Percentiles rank a stretch among this genome's conserved stretches.
Conservation (phyloP, 2,329 filamentous ascomycete genomes). For the Cladosporium sp. region DNA sequence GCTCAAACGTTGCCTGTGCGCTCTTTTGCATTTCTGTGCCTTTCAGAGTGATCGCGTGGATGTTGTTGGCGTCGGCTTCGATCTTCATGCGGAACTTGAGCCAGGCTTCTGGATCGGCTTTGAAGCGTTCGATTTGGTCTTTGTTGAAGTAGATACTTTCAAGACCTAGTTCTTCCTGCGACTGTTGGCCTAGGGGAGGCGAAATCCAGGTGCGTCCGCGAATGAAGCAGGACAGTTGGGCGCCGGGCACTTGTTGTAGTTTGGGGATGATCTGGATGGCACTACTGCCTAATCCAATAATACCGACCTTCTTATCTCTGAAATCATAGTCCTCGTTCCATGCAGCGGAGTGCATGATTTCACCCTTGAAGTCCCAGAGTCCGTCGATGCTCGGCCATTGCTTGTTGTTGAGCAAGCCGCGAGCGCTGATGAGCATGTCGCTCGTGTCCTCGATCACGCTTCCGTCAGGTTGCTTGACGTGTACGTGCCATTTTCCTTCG, state of each 20-base stretch:
- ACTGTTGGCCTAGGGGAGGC: conserved; percentile 45
- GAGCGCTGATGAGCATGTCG: conserved; percentile 47
- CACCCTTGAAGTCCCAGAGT: conserved; percentile 48
- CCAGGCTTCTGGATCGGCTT: conserved; percentile 56
- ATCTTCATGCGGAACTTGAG: conserved; percentile 41
- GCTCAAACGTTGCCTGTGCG: conserved; percentile 35
- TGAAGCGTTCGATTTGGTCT: conserved; percentile 46
- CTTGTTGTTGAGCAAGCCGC: conserved; percentile 50
- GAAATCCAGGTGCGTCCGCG: conserved; percentile 64
- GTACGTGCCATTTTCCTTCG: conserved; percentile 35
- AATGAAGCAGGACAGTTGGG: conserved; percentile 58
- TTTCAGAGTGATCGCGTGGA: conserved; percentile 37
- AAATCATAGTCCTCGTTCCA: conserved; percentile 46
- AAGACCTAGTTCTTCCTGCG: conserved; percentile 32
- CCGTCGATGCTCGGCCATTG: conserved; percentile 52
- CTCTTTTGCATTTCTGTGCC: conserved; percentile 36
- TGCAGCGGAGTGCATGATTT: conserved; percentile 52
- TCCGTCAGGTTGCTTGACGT: conserved; percentile 30
- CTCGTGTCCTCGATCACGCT: conserved; percentile 33
- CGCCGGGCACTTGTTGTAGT: conserved; percentile 31
- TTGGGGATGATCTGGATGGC: conserved; percentile 40
- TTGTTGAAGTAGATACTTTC: conserved; percentile 39
- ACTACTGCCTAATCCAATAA: conserved; percentile 23
- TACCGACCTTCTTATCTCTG: conserved; percentile 20
- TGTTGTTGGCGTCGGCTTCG: conserved; percentile 58